phyloP scores from a whole-genome alignment of 495 filamentous ascomycete genomes.

The Penicillium lividum region DNA sequence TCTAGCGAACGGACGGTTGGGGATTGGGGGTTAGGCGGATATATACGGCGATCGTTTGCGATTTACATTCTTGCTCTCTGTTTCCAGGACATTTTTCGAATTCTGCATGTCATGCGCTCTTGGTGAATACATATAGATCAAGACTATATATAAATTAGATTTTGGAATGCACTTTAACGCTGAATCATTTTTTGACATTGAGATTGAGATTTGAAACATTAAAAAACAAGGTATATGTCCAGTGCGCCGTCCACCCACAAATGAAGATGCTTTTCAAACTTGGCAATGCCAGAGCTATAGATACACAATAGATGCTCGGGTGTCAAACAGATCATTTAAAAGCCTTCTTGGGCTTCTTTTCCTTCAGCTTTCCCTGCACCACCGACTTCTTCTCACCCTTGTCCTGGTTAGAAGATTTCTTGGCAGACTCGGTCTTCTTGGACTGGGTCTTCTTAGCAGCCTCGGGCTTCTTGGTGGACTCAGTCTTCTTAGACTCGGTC shows the following conservation, averaged over 20 bases:
- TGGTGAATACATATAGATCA: not conserved
- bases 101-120: not conserved
- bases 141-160: not conserved
- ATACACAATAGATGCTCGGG: slow-evolving; percentile 28
- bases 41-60: not conserved
- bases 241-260: slow-evolving; percentile 35
- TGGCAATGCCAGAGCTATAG: slow-evolving; percentile 26
- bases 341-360: slow-evolving; percentile 42
- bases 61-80: not conserved
- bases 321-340: slow-evolving; percentile 33
- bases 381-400: slow-evolving; percentile 1
- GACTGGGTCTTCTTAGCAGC: slow-evolving; percentile 5
- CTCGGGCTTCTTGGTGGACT: not conserved
- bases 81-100: not conserved
- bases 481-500: slow-evolving; percentile 7
- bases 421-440: not conserved
- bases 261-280: slow-evolving; percentile 35
- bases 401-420: slow-evolving; percentile 13
- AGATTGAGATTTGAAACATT: slow-evolving; percentile 1
- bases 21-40: slow-evolving; percentile 3
- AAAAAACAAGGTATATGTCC: slow-evolving; percentile 23
- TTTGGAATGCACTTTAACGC: slow-evolving; percentile 1
- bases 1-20: not conserved
- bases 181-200: slow-evolving; percentile 8
- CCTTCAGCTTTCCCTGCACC: slow-evolving; percentile 18